Conservation (phyloP, 305 asterid species). For the Ruellia speciosa region DNA sequence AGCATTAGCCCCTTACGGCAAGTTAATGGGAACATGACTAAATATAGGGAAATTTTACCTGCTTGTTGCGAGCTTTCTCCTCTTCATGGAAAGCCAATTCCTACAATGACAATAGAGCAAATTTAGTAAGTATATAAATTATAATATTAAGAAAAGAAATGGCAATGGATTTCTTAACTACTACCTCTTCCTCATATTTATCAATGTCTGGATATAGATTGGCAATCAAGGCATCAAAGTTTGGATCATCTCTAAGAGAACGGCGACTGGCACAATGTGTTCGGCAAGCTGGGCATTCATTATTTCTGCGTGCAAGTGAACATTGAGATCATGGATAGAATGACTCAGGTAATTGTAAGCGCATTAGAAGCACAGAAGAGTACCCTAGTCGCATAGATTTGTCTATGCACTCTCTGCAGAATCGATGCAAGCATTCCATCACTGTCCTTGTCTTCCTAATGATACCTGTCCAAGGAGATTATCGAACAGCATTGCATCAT, state of each 20-base stretch:
- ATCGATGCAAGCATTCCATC: slow-evolving; percentile 99
- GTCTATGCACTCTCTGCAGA: slow-evolving; percentile 98
- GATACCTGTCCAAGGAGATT: slow-evolving; percentile 51
- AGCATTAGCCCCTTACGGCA: background rate
- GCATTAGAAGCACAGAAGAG: slow-evolving; percentile 22
- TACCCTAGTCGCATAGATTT: slow-evolving; percentile 94
- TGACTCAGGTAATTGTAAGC: slow-evolving; percentile 16
- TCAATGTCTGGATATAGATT: slow-evolving; percentile 84
- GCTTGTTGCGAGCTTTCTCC: slow-evolving; percentile 90
- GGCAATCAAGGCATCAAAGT: slow-evolving; percentile 83
- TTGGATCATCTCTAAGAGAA: slow-evolving; percentile 95
- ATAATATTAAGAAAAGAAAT: slow-evolving; percentile 12
- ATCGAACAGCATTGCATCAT: slow-evolving; percentile 14
- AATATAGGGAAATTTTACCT: slow-evolving; percentile 36
- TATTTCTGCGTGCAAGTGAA: slow-evolving; percentile 56
- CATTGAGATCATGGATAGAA: slow-evolving; percentile 19
- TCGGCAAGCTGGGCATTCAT: slow-evolving; percentile 98
- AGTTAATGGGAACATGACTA: background rate
- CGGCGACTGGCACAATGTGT: slow-evolving; percentile 99
- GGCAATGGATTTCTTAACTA: slow-evolving; percentile 15
- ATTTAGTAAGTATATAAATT: slow-evolving; percentile 19
- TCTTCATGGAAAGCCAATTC: slow-evolving; percentile 95
- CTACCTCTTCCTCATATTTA: slow-evolving; percentile 90
- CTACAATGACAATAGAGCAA: slow-evolving; percentile 34
- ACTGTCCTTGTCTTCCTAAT: slow-evolving; percentile 98